These are phyloP conservation scores for Syncephalastrum monosporum DNA, from an alignment of 371 early-diverging fungal genomes.

Conservation along the genomic window DNA sequence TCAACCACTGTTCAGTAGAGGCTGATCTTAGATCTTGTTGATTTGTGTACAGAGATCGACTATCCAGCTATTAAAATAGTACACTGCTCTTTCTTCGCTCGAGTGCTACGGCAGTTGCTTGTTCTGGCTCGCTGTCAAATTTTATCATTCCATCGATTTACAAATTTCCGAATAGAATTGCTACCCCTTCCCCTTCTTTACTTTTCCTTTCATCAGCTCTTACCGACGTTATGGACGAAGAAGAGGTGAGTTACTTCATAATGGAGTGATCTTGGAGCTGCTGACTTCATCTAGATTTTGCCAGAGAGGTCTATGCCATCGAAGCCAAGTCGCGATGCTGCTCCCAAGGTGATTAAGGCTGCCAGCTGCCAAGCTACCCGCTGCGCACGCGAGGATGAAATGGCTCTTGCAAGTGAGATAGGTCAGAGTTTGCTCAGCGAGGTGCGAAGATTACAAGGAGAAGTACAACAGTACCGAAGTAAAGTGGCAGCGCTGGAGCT, in stretches of 20 bases:
- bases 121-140: too few relatives aligned
- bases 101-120: too few relatives aligned
- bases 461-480: slow-evolving; percentile 52
- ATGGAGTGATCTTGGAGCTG: too few relatives aligned
- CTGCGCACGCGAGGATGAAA: slow-evolving; percentile 13
- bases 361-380: slow-evolving; percentile 2
- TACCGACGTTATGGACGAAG: neutral
- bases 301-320: too few relatives aligned
- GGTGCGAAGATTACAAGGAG: slow-evolving; percentile 37
- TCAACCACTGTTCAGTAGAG: too few relatives aligned
- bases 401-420: slow-evolving; percentile 34
- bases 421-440: slow-evolving; percentile 45
- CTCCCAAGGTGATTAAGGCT: neutral
- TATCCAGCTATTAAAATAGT: neutral
- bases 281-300: slow-evolving; percentile 3
- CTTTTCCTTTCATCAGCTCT: neutral
- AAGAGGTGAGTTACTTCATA: neutral
- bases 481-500: slow-evolving; percentile 49
- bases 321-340: too few relatives aligned
- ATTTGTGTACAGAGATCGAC: neutral
- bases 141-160: neutral
- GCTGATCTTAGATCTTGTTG: neutral
- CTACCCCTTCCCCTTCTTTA: neutral
- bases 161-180: neutral
- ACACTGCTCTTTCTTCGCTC: too few relatives aligned